phyloP scores from a whole-genome alignment of 495 filamentous ascomycete genomes.

The Xylaria nigripes region DNA sequence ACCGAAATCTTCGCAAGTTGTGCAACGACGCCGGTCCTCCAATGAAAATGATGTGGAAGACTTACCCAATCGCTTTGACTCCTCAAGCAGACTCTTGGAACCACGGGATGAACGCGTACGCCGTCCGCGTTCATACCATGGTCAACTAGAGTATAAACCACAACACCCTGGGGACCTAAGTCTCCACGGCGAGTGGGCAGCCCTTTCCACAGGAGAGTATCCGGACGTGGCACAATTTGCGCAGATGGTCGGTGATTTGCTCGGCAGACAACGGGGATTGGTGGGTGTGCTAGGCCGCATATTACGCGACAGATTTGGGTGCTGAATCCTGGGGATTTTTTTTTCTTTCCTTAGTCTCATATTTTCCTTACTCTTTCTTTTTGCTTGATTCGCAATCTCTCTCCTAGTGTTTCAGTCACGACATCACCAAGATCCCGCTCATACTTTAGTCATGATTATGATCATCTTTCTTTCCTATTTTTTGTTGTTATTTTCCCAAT shows the following conservation, averaged over 20 bases:
- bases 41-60: conserved; percentile 33
- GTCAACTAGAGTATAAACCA: conserved; percentile 6
- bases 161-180: conserved; percentile 5
- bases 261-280: conserved; percentile 2
- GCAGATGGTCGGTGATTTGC: conserved; percentile 5
- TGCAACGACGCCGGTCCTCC: conserved; percentile 29
- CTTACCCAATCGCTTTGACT: conserved; percentile 60
- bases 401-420: no score
- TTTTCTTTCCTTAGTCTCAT: neutral
- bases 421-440: no score
- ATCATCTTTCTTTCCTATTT: no score
- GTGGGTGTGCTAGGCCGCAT: conserved; percentile 4
- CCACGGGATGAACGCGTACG: neutral
- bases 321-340: neutral
- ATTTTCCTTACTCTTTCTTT: neutral
- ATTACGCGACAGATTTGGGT: neutral
- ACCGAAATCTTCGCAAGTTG: conserved; percentile 32
- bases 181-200: conserved; percentile 4
- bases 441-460: no score
- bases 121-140: conserved; percentile 1
- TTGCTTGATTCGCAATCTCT: neutral
- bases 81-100: conserved; percentile 45
- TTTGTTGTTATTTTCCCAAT: no score
- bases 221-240: neutral
- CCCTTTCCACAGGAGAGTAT: neutral